Evolutionary conservation across 768 basidiomycete species (phyloP).

Genomic region (Rhodocollybia butyracea): DNA sequence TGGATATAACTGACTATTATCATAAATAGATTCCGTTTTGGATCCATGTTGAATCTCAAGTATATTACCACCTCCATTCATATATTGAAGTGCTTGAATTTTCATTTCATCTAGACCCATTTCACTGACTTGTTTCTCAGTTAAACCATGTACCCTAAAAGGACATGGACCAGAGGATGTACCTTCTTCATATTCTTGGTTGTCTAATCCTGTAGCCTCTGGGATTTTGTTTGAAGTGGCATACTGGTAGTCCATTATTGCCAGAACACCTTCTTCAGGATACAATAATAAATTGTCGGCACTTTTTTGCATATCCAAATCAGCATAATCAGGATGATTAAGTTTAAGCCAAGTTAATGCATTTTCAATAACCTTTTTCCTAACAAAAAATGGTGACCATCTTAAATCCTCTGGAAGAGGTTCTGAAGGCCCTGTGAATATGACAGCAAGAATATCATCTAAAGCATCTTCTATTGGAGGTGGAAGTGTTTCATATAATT

Average conservation of each 20-base stretch:
- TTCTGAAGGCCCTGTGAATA: conserved; percentile 25
- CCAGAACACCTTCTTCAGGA: conserved; percentile 18
- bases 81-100: not conserved
- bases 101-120: not conserved
- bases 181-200: conserved; percentile 5
- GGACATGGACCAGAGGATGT: conserved; percentile 15
- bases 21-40: not conserved
- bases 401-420: conserved; percentile 25
- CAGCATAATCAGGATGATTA: conserved; percentile 29
- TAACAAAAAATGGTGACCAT: conserved; percentile 29
- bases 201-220: conserved; percentile 9
- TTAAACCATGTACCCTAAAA: conserved; percentile 21
- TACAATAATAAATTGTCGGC: conserved; percentile 20
- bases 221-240: conserved; percentile 14
- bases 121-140: conserved; percentile 9
- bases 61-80: not conserved
- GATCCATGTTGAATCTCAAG: not conserved
- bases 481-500: conserved; percentile 28
- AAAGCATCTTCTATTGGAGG: conserved; percentile 28
- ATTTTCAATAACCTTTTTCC: conserved; percentile 15
- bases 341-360: conserved; percentile 31
- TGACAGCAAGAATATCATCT: conserved; percentile 26
- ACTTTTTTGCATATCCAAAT: conserved; percentile 24
- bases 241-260: conserved; percentile 20
- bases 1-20: not conserved